Evolutionary conservation across 495 filamentous ascomycete species (phyloP).

Genomic region (Neurospora sp.): DNA sequence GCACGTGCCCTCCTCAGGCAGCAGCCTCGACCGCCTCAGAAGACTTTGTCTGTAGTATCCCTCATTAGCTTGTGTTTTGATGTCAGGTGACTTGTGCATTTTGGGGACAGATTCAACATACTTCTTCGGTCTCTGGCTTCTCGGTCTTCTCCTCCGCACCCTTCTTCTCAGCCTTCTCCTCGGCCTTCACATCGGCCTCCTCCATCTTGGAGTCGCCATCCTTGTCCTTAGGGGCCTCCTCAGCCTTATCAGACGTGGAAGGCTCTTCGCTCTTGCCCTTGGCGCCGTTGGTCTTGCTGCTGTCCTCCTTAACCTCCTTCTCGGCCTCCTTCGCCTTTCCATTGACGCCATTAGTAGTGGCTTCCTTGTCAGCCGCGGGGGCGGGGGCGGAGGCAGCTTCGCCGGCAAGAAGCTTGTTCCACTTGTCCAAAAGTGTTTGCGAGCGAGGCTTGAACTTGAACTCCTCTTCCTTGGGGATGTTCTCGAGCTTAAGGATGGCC

Average conservation of each 20-base stretch:
- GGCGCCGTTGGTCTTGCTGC: constrained; percentile 28
- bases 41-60: constrained; percentile 9
- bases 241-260: constrained; percentile 21
- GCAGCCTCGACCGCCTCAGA: constrained; percentile 18
- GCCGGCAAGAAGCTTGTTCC: constrained; percentile 69
- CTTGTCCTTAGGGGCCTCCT: constrained; percentile 19
- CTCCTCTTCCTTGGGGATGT: constrained; percentile 76
- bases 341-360: constrained; percentile 37
- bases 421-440: constrained; percentile 61
- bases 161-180: constrained; percentile 9
- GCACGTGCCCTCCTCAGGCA: constrained; percentile 6
- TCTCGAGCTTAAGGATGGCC: constrained; percentile 71
- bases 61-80: not conserved
- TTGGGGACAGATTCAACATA: constrained; percentile 4
- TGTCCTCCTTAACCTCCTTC: constrained; percentile 43
- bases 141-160: constrained; percentile 12
- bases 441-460: constrained; percentile 76
- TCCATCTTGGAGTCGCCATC: constrained; percentile 15
- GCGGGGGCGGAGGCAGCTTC: constrained; percentile 27
- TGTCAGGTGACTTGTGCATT: not conserved
- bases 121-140: constrained; percentile 26
- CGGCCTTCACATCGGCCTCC: constrained; percentile 17
- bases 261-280: constrained; percentile 32
- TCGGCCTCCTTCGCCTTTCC: constrained; percentile 30
- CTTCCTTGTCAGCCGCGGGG: not conserved